Evolutionary conservation across 2,329 filamentous ascomycete genomes (phyloP).

Genomic region (Alternaria dauci): DNA sequence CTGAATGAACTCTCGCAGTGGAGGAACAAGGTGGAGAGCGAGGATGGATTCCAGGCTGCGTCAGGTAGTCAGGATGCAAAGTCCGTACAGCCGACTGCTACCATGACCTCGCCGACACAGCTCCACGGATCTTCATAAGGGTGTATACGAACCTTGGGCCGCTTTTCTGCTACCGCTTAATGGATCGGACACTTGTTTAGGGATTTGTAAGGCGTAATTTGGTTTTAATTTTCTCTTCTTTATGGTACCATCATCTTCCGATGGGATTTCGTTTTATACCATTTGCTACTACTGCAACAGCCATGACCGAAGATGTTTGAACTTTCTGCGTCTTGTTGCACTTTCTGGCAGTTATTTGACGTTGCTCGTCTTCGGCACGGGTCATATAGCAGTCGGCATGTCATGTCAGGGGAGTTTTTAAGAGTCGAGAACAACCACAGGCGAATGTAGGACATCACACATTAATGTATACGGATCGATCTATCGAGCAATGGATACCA

Average conservation of each 20-base stretch:
- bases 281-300: slow-evolving; percentile 2
- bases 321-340: not conserved
- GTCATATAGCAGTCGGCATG: not conserved
- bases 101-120: slow-evolving; percentile 7
- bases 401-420: not conserved
- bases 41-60: slow-evolving; percentile 33
- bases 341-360: not conserved
- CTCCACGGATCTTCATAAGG: slow-evolving; percentile 4
- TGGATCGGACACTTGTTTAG: slow-evolving; percentile 2
- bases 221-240: slow-evolving; percentile 4
- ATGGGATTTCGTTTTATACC: slow-evolving; percentile 17
- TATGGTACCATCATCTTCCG: slow-evolving; percentile 6
- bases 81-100: slow-evolving; percentile 2
- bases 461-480: slow-evolving; percentile 2
- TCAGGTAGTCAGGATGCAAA: slow-evolving; percentile 11
- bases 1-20: slow-evolving; percentile 48
- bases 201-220: slow-evolving; percentile 1
- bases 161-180: slow-evolving; percentile 1
- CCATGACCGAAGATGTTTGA: not conserved
- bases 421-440: not conserved
- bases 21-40: slow-evolving; percentile 43
- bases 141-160: not conserved
- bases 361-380: not conserved
- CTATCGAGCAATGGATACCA: not conserved
- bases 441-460: not conserved